phyloP scores from a whole-genome alignment of 768 basidiomycete species.

The Daedaleopsis nitida region DNA sequence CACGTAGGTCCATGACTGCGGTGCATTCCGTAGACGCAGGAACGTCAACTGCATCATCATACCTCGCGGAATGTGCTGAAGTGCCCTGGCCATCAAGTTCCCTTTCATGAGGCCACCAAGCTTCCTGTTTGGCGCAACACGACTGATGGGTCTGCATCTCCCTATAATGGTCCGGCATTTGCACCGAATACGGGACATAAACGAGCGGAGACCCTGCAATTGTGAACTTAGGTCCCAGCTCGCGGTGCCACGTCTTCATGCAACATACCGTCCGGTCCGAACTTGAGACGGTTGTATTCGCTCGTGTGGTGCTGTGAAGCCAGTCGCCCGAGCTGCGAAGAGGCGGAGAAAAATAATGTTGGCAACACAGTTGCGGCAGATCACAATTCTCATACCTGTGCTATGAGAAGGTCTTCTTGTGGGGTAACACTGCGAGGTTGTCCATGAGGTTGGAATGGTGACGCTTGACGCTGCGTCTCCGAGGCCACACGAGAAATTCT shows the following conservation, averaged over 20 bases:
- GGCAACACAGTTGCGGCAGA: not conserved
- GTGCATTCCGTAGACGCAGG: conserved; percentile 6
- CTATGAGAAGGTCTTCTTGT: conserved; percentile 5
- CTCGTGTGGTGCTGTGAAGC: conserved; percentile 77
- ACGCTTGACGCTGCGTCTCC: not conserved
- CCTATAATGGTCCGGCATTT: conserved; percentile 58
- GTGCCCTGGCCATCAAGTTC: not conserved
- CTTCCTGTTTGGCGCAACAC: conserved; percentile 34
- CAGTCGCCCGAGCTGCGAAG: conserved; percentile 49
- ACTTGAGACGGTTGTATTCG: conserved; percentile 71
- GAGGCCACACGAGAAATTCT: conserved; percentile 15
- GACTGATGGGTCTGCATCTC: conserved; percentile 57
- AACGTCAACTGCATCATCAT: not conserved
- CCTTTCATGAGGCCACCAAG: conserved; percentile 48
- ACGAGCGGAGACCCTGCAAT: conserved; percentile 52
- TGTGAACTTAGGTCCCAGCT: not conserved
- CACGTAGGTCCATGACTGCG: conserved; percentile 39
- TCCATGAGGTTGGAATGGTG: not conserved
- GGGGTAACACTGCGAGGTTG: not conserved
- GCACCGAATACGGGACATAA: conserved; percentile 67
- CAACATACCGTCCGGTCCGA: conserved; percentile 48
- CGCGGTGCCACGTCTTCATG: not conserved
- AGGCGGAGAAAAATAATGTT: not conserved
- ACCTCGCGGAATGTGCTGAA: not conserved
- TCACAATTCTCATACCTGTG: conserved; percentile 10